Evolutionary conservation across 306 rosid species (phyloP).

Genomic region (Elaeagnus macrophylla): DNA sequence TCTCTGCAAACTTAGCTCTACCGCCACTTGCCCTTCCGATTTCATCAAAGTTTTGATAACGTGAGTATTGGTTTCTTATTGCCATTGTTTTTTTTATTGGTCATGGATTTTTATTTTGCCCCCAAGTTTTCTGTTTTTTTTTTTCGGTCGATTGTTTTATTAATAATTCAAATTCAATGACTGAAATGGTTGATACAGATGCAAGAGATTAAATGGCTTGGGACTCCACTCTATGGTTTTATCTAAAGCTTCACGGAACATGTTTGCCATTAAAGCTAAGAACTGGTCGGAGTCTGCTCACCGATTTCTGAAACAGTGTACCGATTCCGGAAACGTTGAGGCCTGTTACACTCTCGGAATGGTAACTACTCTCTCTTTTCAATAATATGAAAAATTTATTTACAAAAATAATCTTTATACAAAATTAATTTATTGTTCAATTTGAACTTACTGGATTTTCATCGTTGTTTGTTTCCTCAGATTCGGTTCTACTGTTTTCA

Average conservation of each 20-base stretch:
- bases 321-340: slow-evolving; percentile 80
- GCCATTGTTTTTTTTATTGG: no score
- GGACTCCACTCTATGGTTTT: slow-evolving; percentile 47
- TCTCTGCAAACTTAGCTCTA: slow-evolving; percentile 51
- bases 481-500: slow-evolving; percentile 89
- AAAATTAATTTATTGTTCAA: background rate
- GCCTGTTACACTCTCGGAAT: slow-evolving; percentile 90
- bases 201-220: slow-evolving; percentile 58
- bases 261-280: slow-evolving; percentile 39
- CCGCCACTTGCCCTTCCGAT: slow-evolving; percentile 60
- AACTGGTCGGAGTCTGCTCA: slow-evolving; percentile 80
- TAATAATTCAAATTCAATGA: no score
- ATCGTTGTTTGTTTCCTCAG: slow-evolving; percentile 30
- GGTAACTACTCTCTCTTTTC: no score
- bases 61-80: slow-evolving; percentile 28
- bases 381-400: no score
- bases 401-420: background rate
- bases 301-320: slow-evolving; percentile 61
- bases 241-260: slow-evolving; percentile 48
- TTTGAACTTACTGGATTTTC: background rate
- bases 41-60: slow-evolving; percentile 52
- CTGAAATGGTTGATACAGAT: slow-evolving; percentile 35
- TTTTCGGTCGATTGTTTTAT: background rate
- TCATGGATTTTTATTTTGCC: no score
- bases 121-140: background rate